Base-by-base conservation (phyloP, 164 flowering plant species). In the Tetrastigma voinierianum region DNA sequence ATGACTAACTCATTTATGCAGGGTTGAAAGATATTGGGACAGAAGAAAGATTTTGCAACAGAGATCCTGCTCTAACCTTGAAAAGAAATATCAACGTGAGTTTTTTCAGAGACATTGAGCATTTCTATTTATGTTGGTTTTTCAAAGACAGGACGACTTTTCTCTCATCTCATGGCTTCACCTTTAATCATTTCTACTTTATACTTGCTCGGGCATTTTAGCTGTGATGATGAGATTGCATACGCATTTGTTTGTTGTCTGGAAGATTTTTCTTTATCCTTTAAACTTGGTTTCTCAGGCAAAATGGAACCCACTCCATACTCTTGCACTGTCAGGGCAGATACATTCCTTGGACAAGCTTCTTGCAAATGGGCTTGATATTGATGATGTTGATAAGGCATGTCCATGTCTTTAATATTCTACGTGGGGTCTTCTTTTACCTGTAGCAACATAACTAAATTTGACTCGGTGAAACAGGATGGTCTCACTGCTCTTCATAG, bases 401-500 rank as follows among this genome's bases (percentile, higher is more conserved):
- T 59, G 57, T 57, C 13, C 13, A 32, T 21, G 19, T 13, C 32
- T 57, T 66, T 11, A 24, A 20, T 14, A 12, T 62, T 18, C 44
- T 14, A n/a, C 51, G 11, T 51, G 11, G n/a, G 53, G 45, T 45
- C 52, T n/a, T 55, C n/a, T 67, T 44, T 70, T 25, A 18, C 23
- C 47, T 23, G 45, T 59, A 57, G 59, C 25, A 46, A 44, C 21
- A 15, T 53, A 61, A 59, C 48, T 72, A 65, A 70, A 21, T 69
- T 32, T 55, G 25, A 64, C 52, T 72, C 72, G 25, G 24, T 76
- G 64, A 64, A 55, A 56, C 88, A 95, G 98, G 90, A 87, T 78
- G 97, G 97, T 57, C 75, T 64, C 63, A 92, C 97, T 57, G 90
- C 97, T 53, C 96, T 95, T 68, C 99, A 95, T 71, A 74, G 67